Percentiles rank a stretch among this genome's conserved stretches.
phyloP scores from a whole-genome alignment of 2,329 filamentous ascomycete species.

The Pyricularia pennisetigena region DNA sequence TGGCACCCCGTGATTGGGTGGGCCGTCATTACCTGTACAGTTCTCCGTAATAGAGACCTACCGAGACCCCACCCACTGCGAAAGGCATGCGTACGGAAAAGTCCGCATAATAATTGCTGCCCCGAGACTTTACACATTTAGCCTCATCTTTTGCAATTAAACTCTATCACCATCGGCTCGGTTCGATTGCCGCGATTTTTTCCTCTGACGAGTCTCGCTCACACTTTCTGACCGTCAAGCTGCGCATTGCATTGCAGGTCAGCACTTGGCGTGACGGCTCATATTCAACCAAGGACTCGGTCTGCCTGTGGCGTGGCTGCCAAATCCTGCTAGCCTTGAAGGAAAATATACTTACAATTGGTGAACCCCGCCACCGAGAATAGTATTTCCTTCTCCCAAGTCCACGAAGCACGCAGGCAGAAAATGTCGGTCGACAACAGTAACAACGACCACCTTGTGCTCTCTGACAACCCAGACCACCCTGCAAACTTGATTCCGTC shows the following conservation, averaged over 20 bases:
- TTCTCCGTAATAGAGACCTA: neutral
- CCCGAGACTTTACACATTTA: neutral
- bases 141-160: constrained; percentile 2
- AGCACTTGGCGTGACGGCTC: neutral
- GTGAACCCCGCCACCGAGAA: neutral
- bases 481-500: constrained; percentile 92
- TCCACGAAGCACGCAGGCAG: neutral
- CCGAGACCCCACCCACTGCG: neutral
- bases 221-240: neutral
- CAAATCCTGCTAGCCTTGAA: neutral
- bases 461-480: constrained; percentile 64
- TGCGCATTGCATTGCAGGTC: neutral
- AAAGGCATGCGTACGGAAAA: neutral
- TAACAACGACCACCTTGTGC: constrained; percentile 44
- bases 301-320: no score
- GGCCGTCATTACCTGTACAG: neutral
- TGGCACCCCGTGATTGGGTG: neutral
- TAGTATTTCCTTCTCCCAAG: neutral
- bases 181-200: neutral
- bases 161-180: neutral
- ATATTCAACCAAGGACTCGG: neutral
- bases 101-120: neutral
- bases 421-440: constrained; percentile 4
- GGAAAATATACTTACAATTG: neutral
- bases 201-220: neutral